Evolutionary conservation across 306 rosid genomes (phyloP), one percentile per base, ranked within the genome.

Genomic region (Cicer pinnatifidum): DNA sequence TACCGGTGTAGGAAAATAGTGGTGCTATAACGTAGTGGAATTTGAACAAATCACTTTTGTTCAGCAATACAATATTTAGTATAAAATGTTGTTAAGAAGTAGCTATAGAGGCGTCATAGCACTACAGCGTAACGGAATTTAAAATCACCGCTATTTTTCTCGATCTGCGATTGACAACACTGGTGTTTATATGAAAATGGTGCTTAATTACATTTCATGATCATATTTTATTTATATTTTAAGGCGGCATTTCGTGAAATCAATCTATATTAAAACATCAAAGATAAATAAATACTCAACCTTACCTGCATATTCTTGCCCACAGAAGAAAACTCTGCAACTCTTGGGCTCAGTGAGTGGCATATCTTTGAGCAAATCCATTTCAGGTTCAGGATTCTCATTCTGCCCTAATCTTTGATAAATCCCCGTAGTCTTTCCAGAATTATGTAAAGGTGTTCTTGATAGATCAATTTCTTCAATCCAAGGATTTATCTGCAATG

Each of bases 321-420:
- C 97, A 72, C 96, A 95, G 83, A 95, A 85, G 87, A 91, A 95
- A 54, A 91, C 96, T 54, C 97, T 82, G 71, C 99, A 88, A 80
- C 92, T 95, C 83, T 86, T 88, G 8, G 97, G 99, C 69, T 86
- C 85, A 28, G 96, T 90, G 3, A 95, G 77, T 19, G 99, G 91
- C 97, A 88, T 91, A 77, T 90, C 96, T 81, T 85, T 87, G 9
- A 95, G 89, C 78, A 86, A 83, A 75, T 90, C 99, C 72, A 78
- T 86, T 69, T 88, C 97, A 1, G 98, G 92, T 84, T 91, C 97
- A 45, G 84, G 79, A 79, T 78, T 91, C 83, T 84, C 97, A 72
- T 88, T 91, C 85, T 91, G 99, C 10, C 99, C 97, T 46, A 95
- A 56, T 77, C 96, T 90, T 63, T 87, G 89, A 69, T 85, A 85